Evolutionary conservation across 306 rosid species (phyloP).

Genomic region (Datisca glomerata): DNA sequence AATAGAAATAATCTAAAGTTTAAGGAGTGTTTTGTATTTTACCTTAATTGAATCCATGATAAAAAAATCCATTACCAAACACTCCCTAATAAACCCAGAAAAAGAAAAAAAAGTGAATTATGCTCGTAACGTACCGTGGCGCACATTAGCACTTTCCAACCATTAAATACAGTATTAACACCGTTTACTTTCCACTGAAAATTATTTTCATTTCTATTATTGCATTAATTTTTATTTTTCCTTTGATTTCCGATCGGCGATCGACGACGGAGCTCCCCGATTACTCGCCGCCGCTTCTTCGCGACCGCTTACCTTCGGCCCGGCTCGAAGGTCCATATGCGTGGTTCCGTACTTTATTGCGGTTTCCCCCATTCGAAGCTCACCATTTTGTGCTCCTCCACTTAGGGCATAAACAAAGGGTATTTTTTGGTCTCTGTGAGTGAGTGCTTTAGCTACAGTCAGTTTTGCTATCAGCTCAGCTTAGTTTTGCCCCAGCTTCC

Average conservation of each 20-base stretch:
- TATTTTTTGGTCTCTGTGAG: constrained; percentile 17
- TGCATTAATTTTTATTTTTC: not conserved
- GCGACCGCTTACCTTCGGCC: constrained; percentile 22
- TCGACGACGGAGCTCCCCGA: constrained; percentile 31
- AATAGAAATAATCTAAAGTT: too few species aligned
- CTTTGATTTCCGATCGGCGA: constrained; percentile 30
- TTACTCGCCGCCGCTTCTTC: constrained; percentile 32
- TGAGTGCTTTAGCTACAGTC: constrained; percentile 32
- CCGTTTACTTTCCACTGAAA: constrained; percentile 4
- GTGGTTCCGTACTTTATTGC: constrained; percentile 1
- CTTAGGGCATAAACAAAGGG: too few species aligned
- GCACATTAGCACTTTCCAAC: too few species aligned
- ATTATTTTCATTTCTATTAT: too few species aligned
- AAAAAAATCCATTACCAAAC: too few species aligned
- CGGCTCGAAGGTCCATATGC: constrained; percentile 12
- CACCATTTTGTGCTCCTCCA: constrained; percentile 5
- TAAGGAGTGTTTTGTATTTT: too few species aligned
- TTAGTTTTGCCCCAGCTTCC: constrained; percentile 46
- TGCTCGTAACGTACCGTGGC: too few species aligned
- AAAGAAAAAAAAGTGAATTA: too few species aligned
- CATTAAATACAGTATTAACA: too few species aligned
- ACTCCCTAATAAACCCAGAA: too few species aligned
- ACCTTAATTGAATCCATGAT: too few species aligned
- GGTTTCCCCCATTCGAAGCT: constrained; percentile 8
- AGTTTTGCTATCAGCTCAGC: constrained; percentile 33